phyloP scores from a whole-genome alignment of 2,329 filamentous ascomycete genomes.

The Xylaria arbuscula region DNA sequence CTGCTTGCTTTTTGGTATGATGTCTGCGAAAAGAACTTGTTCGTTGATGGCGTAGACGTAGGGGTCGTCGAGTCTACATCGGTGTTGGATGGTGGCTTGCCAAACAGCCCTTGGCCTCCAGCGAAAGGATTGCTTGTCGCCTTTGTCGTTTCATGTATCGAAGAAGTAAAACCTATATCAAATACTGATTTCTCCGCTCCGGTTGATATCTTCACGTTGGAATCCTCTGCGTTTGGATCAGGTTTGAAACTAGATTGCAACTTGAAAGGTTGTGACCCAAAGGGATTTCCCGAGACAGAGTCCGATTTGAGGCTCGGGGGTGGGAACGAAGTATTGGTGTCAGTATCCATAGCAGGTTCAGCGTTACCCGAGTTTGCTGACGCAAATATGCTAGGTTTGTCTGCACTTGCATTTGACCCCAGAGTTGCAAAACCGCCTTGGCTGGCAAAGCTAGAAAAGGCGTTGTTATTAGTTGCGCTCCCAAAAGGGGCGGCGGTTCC shows the following conservation, averaged over 20 bases:
- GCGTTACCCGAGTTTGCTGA: slow-evolving; percentile 52
- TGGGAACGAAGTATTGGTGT: slow-evolving; percentile 53
- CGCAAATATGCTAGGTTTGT: slow-evolving; percentile 54
- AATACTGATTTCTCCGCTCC: slow-evolving; percentile 64
- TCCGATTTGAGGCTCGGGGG: slow-evolving; percentile 54
- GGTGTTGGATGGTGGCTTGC: slow-evolving; percentile 37
- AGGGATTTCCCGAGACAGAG: slow-evolving; percentile 48
- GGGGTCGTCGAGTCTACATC: slow-evolving; percentile 59
- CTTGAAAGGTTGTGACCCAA: slow-evolving; percentile 71
- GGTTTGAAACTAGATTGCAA: slow-evolving; percentile 74
- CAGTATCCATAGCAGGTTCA: slow-evolving; percentile 52
- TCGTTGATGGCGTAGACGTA: slow-evolving; percentile 62
- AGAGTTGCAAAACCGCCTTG: slow-evolving; percentile 67
- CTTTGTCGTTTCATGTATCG: slow-evolving; percentile 62
- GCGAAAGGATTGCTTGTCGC: slow-evolving; percentile 50
- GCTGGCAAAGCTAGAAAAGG: slow-evolving; percentile 61
- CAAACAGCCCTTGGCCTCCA: slow-evolving; percentile 39
- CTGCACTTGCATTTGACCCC: slow-evolving; percentile 49
- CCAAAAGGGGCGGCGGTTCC: slow-evolving; percentile 38
- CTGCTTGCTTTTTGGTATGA: slow-evolving; percentile 50
- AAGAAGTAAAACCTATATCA: slow-evolving; percentile 69
- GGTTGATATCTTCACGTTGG: slow-evolving; percentile 51
- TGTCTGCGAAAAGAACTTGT: slow-evolving; percentile 57
- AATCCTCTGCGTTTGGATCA: slow-evolving; percentile 70
- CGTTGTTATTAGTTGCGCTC: slow-evolving; percentile 28